phyloP scores from a whole-genome alignment of 2,329 filamentous ascomycete genomes.

The Alternaria rosae region DNA sequence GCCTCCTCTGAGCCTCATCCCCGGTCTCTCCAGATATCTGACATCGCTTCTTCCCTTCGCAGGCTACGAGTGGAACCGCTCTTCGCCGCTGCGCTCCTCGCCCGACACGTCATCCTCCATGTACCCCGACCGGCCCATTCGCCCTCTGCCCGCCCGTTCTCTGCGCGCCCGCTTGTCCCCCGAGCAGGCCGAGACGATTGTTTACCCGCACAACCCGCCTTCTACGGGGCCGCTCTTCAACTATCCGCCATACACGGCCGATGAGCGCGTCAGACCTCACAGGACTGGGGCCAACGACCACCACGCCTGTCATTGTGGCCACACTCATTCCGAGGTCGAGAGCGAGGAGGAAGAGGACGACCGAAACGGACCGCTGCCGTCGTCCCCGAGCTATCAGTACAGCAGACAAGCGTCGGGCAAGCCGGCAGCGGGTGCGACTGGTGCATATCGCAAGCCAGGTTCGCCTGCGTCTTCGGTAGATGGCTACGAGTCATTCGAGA shows the following conservation, averaged over 20 bases:
- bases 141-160: conserved; percentile 87
- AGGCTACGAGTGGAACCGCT: conserved; percentile 54
- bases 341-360: conserved; percentile 66
- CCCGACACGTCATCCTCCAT: conserved; percentile 80
- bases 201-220: conserved; percentile 79
- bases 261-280: conserved; percentile 38
- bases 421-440: conserved; percentile 33
- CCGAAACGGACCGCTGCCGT: conserved; percentile 50
- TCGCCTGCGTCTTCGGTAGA: conserved; percentile 76
- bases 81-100: conserved; percentile 50
- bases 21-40: conserved; percentile 41
- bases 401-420: conserved; percentile 39
- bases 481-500: conserved; percentile 96
- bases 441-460: conserved; percentile 53
- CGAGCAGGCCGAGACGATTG: conserved; percentile 81
- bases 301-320: conserved; percentile 55
- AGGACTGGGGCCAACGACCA: conserved; percentile 62
- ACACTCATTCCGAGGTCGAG: conserved; percentile 60
- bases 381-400: conserved; percentile 51
- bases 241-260: conserved; percentile 61
- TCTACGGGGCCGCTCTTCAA: conserved; percentile 78
- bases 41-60: conserved; percentile 43
- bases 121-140: conserved; percentile 90
- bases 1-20: conserved; percentile 28
- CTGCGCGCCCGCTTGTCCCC: conserved; percentile 87